These are phyloP conservation scores for Coffea canephora DNA, from an alignment of 257 asterid genomes.

Conservation along the genomic window DNA sequence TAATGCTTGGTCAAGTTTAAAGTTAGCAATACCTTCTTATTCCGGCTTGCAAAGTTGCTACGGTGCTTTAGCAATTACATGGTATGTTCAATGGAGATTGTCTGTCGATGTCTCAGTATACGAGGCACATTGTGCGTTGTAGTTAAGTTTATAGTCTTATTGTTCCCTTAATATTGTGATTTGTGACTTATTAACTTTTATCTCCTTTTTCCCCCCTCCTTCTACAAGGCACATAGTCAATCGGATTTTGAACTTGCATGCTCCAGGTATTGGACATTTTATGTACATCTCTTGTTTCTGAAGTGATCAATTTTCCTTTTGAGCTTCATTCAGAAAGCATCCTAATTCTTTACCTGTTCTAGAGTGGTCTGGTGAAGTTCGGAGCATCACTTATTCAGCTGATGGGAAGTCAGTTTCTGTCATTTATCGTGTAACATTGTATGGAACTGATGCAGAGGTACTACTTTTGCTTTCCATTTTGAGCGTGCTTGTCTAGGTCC, in stretches of 20 bases:
- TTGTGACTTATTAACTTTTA: neutral
- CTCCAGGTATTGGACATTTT: constrained; percentile 58
- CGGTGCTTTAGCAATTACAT: neutral
- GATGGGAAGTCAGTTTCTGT: constrained; percentile 73
- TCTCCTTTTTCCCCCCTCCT: neutral
- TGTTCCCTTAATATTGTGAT: neutral
- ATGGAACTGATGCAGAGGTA: constrained; percentile 97
- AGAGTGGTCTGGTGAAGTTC: constrained; percentile 97
- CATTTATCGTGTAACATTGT: constrained; percentile 78
- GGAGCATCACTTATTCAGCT: constrained; percentile 68
- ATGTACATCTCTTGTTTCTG: neutral
- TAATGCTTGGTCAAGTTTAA: neutral
- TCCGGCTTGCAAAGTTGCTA: neutral
- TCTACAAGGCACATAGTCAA: constrained; percentile 72
- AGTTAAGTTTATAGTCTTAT: neutral
- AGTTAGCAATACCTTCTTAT: neutral
- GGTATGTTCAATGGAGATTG: neutral
- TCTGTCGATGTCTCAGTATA: neutral
- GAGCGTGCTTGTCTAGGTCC: neutral
- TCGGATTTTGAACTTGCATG: constrained; percentile 87
- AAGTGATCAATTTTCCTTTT: constrained; percentile 8
- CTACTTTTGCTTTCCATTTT: constrained; percentile 1
- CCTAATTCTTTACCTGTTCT: constrained; percentile 17
- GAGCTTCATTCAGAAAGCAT: constrained; percentile 6
- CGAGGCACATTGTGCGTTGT: neutral